These are phyloP conservation scores for Ogataea ramenticola DNA, from an alignment of 805 yeast species.

Conservation along the genomic window DNA sequence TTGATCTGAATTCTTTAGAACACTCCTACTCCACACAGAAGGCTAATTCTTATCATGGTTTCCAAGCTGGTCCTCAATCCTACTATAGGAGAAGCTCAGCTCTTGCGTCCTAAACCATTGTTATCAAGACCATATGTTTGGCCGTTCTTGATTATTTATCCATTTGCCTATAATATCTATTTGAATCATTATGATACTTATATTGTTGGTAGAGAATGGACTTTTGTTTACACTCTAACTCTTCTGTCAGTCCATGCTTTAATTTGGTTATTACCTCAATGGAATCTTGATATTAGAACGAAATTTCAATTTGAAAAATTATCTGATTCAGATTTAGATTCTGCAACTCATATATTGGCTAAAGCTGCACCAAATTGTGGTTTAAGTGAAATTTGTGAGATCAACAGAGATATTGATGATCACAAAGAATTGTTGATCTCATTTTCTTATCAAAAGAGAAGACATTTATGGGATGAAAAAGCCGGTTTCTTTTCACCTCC, in stretches of 20 bases:
- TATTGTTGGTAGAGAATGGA: conserved; percentile 92
- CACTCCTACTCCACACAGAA: too few species aligned
- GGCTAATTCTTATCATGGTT: too few species aligned
- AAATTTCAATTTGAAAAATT: conserved; percentile 51
- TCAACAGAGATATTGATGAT: conserved; percentile 46
- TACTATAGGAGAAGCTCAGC: conserved; percentile 61
- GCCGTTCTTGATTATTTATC: conserved; percentile 78
- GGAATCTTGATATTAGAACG: conserved; percentile 73
- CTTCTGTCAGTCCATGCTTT: conserved; percentile 67
- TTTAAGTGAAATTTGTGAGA: conserved; percentile 66
- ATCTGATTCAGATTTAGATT: conserved; percentile 30
- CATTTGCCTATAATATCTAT: conserved; percentile 62
- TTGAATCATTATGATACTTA: conserved; percentile 65
- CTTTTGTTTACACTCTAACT: conserved; percentile 77
- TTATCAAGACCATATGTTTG: conserved; percentile 67
- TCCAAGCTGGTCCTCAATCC: conserved; percentile 55
- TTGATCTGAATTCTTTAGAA: too few species aligned
- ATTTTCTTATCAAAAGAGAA: conserved; percentile 86
- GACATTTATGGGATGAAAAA: conserved; percentile 63
- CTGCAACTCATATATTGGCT: conserved; percentile 69
- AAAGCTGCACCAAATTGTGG: conserved; percentile 85
- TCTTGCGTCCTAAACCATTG: conserved; percentile 61
- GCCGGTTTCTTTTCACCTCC: conserved; percentile 69
- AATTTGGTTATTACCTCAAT: conserved; percentile 85
- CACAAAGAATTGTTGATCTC: conserved; percentile 58